Evolutionary conservation across 257 asterid genomes (phyloP), one percentile per base, ranked within the genome.

Genomic region (Gardenia jasminoides): DNA sequence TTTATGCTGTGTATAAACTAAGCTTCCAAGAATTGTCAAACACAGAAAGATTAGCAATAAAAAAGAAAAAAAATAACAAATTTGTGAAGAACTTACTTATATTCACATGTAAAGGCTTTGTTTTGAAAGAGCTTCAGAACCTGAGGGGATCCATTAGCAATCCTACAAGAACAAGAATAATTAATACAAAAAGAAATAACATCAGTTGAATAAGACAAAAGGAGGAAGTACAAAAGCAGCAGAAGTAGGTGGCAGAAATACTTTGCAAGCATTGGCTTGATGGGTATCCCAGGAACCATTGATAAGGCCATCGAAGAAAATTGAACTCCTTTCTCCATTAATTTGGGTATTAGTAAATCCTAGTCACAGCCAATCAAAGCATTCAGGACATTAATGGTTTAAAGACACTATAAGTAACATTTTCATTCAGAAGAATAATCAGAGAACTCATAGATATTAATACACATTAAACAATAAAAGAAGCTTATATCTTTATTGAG

Each of bases 211-310:
- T n/a, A 10, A 68, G 33, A 67, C 62, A 82, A 22, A 78, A 78
- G 76, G 48, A 41, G 62, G 26, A 46, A 7, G 0, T 76, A 24
- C 24, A 16, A 48, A 36, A 36, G 41, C 41, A 36, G 17, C 26
- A 36, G 52, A 69, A 81, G n/a, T 52, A 44, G 76, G 76, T 46
- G n/a, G 24, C 56, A 31, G 26, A 72, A 76, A 67, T 90, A 94
- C 98, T 91, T 94, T 43, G 98, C 98, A 78, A 94, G 97, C 98
- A 94, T 94, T 76, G 97, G 98, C 86, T 90, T 92, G 87, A 94
- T 91, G 73, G 98, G 98, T 87, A 89, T 78, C 80, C 98, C 98
- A 62, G 97, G 98, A 81, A 89, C 88, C 94, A 94, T 91, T 62
- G 97, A 89, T 82, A 94, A 82, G 72, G 88, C 80, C 75, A 88